These are phyloP conservation scores for Mycena alexandri DNA, from an alignment of 768 basidiomycete species.

Conservation along the genomic window DNA sequence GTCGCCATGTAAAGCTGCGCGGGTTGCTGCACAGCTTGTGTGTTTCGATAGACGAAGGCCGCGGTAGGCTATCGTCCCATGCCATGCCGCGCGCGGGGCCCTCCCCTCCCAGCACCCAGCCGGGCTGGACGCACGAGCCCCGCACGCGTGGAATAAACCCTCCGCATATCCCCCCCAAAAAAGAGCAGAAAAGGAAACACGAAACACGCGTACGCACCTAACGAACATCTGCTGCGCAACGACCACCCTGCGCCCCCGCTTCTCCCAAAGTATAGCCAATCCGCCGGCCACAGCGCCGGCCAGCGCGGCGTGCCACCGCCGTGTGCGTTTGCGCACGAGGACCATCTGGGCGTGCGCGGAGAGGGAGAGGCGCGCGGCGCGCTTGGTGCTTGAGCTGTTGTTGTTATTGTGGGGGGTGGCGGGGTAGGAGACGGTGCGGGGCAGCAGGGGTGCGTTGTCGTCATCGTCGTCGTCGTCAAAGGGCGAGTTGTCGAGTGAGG, in stretches of 20 bases:
- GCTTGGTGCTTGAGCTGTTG: conserved; percentile 39
- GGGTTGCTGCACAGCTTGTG: no score
- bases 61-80: no score
- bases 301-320: conserved; percentile 82
- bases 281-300: conserved; percentile 85
- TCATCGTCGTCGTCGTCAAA: conserved; percentile 48
- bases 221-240: conserved; percentile 94
- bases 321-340: conserved; percentile 74
- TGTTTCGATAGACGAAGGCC: no score
- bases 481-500: conserved; percentile 37
- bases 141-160: no score
- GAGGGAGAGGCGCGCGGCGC: conserved; percentile 68
- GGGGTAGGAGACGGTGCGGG: conserved; percentile 23
- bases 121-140: no score
- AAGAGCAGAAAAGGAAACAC: no score
- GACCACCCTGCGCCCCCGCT: conserved; percentile 67
- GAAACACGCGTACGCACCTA: conserved; percentile 61
- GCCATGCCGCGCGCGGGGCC: no score
- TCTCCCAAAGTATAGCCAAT: conserved; percentile 84
- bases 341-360: conserved; percentile 73
- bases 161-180: no score
- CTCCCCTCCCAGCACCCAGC: no score
- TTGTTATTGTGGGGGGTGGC: conserved; percentile 22
- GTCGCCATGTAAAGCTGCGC: no score
- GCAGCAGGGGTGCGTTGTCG: conserved; percentile 36